These are phyloP conservation scores for Volvox africanus DNA, from an alignment of 139 green algal genomes.

Conservation along the genomic window DNA sequence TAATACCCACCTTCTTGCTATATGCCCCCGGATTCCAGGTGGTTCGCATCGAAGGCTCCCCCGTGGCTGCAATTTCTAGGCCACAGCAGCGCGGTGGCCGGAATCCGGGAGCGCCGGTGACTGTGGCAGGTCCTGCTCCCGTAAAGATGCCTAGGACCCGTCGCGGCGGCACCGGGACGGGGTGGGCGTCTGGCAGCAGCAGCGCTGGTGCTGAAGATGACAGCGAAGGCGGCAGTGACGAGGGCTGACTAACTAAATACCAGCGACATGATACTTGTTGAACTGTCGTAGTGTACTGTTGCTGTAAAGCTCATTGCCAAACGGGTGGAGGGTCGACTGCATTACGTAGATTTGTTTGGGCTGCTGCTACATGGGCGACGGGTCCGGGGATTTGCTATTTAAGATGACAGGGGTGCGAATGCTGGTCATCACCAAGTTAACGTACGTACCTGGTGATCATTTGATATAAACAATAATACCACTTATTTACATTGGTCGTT, in stretches of 20 bases:
- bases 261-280: background rate
- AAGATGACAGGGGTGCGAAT: background rate
- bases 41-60: background rate
- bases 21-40: background rate
- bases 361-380: background rate
- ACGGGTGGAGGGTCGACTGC: background rate
- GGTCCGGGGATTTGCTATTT: background rate
- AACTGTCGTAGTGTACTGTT: background rate
- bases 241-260: background rate
- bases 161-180: background rate
- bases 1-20: background rate
- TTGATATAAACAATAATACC: background rate
- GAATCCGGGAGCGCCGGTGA: background rate
- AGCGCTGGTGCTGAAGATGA: background rate
- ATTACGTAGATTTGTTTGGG: background rate
- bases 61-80: background rate
- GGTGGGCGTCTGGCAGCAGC: background rate
- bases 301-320: background rate
- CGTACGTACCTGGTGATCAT: background rate
- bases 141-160: background rate
- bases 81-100: background rate
- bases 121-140: background rate
- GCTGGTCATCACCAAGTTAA: background rate
- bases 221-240: background rate
- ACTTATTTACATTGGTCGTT: background rate